These are phyloP conservation scores for Calonectria pauciramosa DNA, from an alignment of 2,329 filamentous ascomycete genomes.

Conservation along the genomic window DNA sequence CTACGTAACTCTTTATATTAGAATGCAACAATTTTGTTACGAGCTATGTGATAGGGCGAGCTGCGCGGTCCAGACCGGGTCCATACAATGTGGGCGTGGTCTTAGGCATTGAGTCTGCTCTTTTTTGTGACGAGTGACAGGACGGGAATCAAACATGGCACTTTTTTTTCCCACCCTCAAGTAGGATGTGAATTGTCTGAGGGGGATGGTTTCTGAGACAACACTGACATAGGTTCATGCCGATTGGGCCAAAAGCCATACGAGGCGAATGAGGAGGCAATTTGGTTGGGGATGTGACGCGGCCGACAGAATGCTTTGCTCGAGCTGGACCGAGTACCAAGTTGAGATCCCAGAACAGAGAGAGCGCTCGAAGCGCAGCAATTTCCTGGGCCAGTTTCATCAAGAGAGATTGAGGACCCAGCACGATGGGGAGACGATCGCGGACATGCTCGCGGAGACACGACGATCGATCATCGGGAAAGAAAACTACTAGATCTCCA, in stretches of 20 bases:
- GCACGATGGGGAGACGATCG: not conserved
- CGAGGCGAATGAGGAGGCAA: not conserved
- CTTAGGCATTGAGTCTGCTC: not conserved
- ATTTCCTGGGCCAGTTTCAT: not conserved
- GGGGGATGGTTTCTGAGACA: not conserved
- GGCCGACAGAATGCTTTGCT: not conserved
- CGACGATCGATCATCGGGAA: not conserved
- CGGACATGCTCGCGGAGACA: not conserved
- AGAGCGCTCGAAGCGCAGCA: not conserved
- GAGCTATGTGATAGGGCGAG: not conserved
- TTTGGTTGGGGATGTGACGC: not conserved
- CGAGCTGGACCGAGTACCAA: not conserved
- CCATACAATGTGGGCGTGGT: not conserved
- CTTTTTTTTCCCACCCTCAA: not conserved
- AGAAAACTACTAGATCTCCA: not conserved
- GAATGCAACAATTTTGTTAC: conserved; percentile 7
- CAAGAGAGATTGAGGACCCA: not conserved
- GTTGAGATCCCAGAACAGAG: too few relatives aligned
- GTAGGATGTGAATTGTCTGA: conserved; percentile 3
- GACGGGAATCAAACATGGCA: not conserved
- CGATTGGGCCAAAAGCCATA: not conserved
- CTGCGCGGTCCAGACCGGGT: not conserved
- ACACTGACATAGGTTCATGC: not conserved
- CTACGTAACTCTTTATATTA: not conserved
- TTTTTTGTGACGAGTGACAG: not conserved